Base-by-base conservation (phyloP, 306 rosid species). In the Delonix regia region DNA sequence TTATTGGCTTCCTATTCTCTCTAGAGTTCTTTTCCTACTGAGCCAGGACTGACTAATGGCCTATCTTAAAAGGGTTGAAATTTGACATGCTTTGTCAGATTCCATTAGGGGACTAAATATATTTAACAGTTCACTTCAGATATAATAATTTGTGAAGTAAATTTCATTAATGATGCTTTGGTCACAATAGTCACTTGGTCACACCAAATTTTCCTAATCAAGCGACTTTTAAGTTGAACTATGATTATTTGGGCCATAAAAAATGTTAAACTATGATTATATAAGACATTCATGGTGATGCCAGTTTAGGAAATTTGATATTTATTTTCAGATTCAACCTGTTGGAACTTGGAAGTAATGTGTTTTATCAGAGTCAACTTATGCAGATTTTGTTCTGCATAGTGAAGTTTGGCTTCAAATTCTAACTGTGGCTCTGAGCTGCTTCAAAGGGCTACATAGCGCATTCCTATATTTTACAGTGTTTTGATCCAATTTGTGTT, bases 1-100 rank as follows among this genome's bases (percentile, higher is more conserved):
- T 75, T 30, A 49, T 61, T 48, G 60, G 39, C 60, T 41, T 72
- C 59, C 51, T 19, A 5, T 51, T 19, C 57, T 4, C 10, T 51
- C 28, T 55, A 3, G 13, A 6, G 56, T 63, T 57, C 39, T 42
- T 71, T 56, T 65, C 48, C 19, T 10, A 41, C 53, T 27, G 16
- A 42, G 25, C 53, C 51, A 22, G 55, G 34, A 3, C 6, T 71
- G n/a, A 56, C 78, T 34, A 16, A 19, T 19, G 51, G 7, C 19
- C 28, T 33, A 44, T 65, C 72, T 76, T 71, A 49, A 18, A 56
- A 53, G 28, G 59, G 71, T 15, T 71, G 27, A 64, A 67, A 47
- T 70, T 75, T 70, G 47, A 39, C 79, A 45, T 64, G 68, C 59
- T 70, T 71, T n/a, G n/a, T n/a, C 52, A 34, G 18, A 55, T 55